Percentiles rank a stretch among this genome's conserved stretches.
These are phyloP conservation scores for Pharnaceum exiguum DNA, from an alignment of 148 eudicot genomes.

Conservation along the genomic window DNA sequence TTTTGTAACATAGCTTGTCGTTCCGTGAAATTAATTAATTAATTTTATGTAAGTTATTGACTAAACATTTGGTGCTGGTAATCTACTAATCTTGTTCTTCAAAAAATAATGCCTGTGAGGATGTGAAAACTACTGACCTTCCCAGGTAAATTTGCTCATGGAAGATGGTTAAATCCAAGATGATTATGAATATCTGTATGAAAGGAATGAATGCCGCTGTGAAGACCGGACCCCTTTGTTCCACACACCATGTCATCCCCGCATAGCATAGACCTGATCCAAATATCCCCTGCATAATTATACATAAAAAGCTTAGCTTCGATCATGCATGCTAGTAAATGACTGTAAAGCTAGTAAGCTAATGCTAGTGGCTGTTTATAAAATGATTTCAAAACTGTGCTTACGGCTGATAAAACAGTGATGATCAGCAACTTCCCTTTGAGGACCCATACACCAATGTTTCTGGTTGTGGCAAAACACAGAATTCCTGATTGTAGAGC, in stretches of 20 bases:
- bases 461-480: conserved; percentile 33
- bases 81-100: too few species aligned
- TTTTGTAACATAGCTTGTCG: too few species aligned
- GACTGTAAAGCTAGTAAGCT: too few species aligned
- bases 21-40: too few species aligned
- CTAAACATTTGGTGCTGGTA: too few species aligned
- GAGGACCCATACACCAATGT: conserved; percentile 47
- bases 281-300: conserved; percentile 59
- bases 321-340: too few species aligned
- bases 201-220: conserved; percentile 72
- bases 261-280: conserved; percentile 70
- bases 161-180: conserved; percentile 38
- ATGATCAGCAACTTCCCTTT: conserved; percentile 51
- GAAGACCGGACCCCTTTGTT: conserved; percentile 59
- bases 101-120: background rate
- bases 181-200: conserved; percentile 41
- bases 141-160: conserved; percentile 65
- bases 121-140: conserved; percentile 29
- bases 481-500: conserved; percentile 50
- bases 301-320: too few species aligned
- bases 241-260: conserved; percentile 78
- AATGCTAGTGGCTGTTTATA: background rate
- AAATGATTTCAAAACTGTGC: conserved; percentile 9
- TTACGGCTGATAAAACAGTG: conserved; percentile 52
- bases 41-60: too few species aligned